Percentiles rank a stretch among this genome's conserved stretches.
Conservation (phyloP, 1,284 basidiomycete genomes). For the Macrocybe sp. region DNA sequence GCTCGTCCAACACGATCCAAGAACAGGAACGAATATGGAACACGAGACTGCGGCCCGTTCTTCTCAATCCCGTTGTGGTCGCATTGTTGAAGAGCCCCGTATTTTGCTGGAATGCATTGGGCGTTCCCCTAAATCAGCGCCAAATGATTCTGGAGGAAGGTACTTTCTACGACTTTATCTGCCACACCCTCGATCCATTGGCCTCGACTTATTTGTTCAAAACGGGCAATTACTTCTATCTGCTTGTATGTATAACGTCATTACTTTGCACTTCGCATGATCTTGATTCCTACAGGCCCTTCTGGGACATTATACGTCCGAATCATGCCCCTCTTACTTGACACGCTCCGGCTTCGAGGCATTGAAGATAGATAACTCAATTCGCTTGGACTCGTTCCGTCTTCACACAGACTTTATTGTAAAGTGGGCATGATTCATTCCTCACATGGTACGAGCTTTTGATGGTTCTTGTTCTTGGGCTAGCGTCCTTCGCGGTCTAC, state of each 20-base stretch:
- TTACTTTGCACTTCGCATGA: not conserved
- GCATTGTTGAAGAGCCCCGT: conserved; percentile 56
- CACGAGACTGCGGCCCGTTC: conserved; percentile 53
- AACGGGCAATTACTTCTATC: conserved; percentile 67
- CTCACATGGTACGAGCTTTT: not conserved
- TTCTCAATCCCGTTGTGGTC: conserved; percentile 65
- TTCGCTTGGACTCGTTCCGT: conserved; percentile 59
- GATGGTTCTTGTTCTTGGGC: conserved; percentile 8
- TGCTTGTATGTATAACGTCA: conserved; percentile 35
- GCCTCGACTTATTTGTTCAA: conserved; percentile 46
- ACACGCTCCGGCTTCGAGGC: conserved; percentile 62
- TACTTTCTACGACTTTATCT: conserved; percentile 50
- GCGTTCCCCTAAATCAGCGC: conserved; percentile 75
- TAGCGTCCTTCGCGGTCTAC: conserved; percentile 57
- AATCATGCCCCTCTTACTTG: conserved; percentile 74
- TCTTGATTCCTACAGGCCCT: conserved; percentile 35
- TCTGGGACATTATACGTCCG: conserved; percentile 58
- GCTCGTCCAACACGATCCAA: conserved; percentile 47
- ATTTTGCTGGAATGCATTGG: conserved; percentile 83
- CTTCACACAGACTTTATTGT: conserved; percentile 78
- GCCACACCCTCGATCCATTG: conserved; percentile 64
- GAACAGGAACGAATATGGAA: conserved; percentile 71
- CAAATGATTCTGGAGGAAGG: conserved; percentile 63
- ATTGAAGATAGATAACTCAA: conserved; percentile 42
- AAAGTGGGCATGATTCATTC: conserved; percentile 44